Evolutionary conservation across 306 rosid species (phyloP), one percentile per base, ranked within the genome.

Genomic region (Citrullus colocynthis): DNA sequence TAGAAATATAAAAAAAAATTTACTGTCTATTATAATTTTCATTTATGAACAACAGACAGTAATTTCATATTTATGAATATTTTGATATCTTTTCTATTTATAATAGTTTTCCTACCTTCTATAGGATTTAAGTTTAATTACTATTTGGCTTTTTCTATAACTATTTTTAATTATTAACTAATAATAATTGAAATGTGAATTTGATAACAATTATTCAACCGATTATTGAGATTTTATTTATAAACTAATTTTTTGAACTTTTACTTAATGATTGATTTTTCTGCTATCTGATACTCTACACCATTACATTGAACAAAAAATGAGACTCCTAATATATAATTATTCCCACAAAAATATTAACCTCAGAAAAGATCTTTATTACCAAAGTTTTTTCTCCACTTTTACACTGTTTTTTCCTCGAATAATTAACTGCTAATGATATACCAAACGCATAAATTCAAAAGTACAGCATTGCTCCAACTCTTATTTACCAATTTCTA

Each of bases 401-500:
- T 63, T 32, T 34, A 36, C 71, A 64, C 48, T 3, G 9, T 17
- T 36, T 44, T 57, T 3, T 20, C 3, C 8, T 36, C 13, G 8
- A 64, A 65, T 18, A 65, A 18, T n/a, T 41, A 41, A 41, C 12
- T 10, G 34, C 18, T 12, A 67, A 3, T 37, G 30, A 16, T 44
- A 44, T 24, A 11, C 58, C 16, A 30, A 34, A 73, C 16, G 48
- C 78, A 74, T 2, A 34, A 74, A 74, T 51, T 82, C 58, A 80
- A 15, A 37, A 81, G 81, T 64, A 20, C 0, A 74, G 81, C 75
- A 83, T 79, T 70, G 51, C 36, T 32, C 10, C 62, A n/a, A 41
- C 84, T 79, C 37, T 90, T 88, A 86, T 90, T 84, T 88, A 85
- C 89, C 78, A 56, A 84, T 87, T 78, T 78, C 65, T 59, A 60